Evolutionary conservation across 1,139 yeast species (phyloP), one percentile per base, ranked within the genome.

Genomic region (Pichia sp.): DNA sequence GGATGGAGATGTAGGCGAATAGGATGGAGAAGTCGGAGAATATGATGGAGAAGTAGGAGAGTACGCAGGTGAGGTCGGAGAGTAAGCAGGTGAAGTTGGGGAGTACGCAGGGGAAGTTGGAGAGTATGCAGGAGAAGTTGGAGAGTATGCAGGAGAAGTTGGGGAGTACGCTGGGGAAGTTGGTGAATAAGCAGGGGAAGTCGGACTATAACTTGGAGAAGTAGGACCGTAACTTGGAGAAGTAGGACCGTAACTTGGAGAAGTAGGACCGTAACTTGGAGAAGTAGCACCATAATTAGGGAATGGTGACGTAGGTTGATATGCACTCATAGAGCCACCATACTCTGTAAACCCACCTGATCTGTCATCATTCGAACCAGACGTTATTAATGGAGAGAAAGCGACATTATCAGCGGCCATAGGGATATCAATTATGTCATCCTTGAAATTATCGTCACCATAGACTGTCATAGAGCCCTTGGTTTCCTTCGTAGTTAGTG

Each of bases 401-500:
- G 90, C 90, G 61, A 88, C 90, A 63, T 85, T 90, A 67, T 86
- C 95, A 64, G 81, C 81, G 63, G 85, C 89, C 65, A 84, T 79
- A 64, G 83, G 82, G 54, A 86, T 85, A 67, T 87, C 92, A 54
- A 77, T 78, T 63, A 86, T 80, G 69, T 95, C 93, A 54, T 90
- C 87, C 54, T 76, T 78, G 65, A 86, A 80, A 68, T 93, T 89
- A 50, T 90, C 87, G 45, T 66, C 69, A 66, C 90, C 92, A 73
- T 93, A 93, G 48, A 97, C 97, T 52, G 99, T 95, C 49, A 96
- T 95, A 58, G 95, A 87, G 61, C 98, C 98, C 59, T 87, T 96
- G 49, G 76, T 75, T 29, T 57, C 61, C 15, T 51, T 51, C 8
- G 44, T 43, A 5, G 54, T 45, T 58, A 68, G 68, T 46, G 72